phyloP scores from a whole-genome alignment of 352 stramenopile genomes.

The Phytophthora multivora region DNA sequence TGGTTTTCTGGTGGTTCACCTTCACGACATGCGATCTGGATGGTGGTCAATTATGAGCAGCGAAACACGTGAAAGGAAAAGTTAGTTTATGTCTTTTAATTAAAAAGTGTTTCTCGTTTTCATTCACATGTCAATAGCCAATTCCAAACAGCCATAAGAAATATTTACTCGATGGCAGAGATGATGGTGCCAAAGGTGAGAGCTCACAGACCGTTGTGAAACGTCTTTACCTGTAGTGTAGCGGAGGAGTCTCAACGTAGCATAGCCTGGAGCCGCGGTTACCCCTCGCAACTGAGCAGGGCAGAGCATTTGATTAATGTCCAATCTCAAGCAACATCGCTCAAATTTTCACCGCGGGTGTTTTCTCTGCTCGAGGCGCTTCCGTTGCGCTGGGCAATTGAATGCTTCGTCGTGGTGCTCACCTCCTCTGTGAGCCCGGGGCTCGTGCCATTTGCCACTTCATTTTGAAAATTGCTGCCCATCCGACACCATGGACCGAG shows the following conservation, averaged over 20 bases:
- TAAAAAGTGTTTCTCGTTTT: background rate
- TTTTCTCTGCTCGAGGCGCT: slow-evolving; percentile 15
- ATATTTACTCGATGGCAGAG: slow-evolving; percentile 12
- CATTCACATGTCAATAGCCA: too few species aligned
- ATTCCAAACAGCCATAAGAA: too few species aligned
- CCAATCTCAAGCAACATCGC: slow-evolving; percentile 15
- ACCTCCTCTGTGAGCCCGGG: background rate
- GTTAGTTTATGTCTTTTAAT: background rate
- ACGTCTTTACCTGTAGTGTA: background rate
- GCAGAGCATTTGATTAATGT: slow-evolving; percentile 10
- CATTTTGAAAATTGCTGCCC: slow-evolving; percentile 23
- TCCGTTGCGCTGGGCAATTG: slow-evolving; percentile 12
- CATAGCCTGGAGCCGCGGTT: background rate
- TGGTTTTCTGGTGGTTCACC: slow-evolving; percentile 6
- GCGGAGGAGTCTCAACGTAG: background rate
- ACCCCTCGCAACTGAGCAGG: slow-evolving; percentile 14
- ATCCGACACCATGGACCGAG: background rate
- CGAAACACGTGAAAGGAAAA: background rate
- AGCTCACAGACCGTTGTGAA: slow-evolving; percentile 12
- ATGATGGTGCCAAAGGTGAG: background rate
- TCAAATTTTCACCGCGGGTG: slow-evolving; percentile 11
- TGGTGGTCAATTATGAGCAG: background rate
- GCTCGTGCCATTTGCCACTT: background rate
- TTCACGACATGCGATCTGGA: background rate
- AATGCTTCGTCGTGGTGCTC: background rate